These are phyloP conservation scores for Panicum hallii DNA, from an alignment of 202 grass and related monocot genomes.

Conservation along the genomic window DNA sequence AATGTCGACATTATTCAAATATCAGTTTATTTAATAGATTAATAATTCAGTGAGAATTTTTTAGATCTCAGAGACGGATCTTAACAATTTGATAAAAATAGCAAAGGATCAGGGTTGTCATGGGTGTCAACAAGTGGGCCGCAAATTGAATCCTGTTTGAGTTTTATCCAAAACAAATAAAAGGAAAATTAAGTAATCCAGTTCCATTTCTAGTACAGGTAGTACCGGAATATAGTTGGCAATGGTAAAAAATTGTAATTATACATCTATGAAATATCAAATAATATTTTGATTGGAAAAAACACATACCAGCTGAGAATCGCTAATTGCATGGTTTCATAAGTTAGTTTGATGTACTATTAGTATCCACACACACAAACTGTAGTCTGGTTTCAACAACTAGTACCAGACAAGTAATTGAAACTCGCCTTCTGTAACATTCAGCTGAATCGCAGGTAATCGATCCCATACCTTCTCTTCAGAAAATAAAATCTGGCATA, in stretches of 20 bases:
- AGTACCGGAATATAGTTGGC: neutral
- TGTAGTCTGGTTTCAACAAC: neutral
- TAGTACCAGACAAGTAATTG: neutral
- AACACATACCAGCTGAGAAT: neutral
- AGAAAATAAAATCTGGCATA: neutral
- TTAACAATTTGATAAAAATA: constrained; percentile 16
- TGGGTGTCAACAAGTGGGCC: neutral
- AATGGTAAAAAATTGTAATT: neutral
- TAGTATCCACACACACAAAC: neutral
- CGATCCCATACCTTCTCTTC: neutral
- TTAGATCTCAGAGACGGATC: neutral
- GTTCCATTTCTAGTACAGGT: constrained; percentile 15
- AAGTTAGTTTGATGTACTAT: neutral
- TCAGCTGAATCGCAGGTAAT: neutral
- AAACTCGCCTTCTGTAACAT: neutral
- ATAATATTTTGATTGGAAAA: constrained; percentile 28
- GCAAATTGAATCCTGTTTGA: neutral
- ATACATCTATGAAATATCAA: neutral
- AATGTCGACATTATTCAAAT: neutral
- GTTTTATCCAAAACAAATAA: constrained; percentile 13
- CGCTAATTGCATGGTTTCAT: neutral
- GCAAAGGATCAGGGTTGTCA: neutral
- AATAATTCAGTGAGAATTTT: constrained; percentile 11
- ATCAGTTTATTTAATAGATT: constrained; percentile 5
- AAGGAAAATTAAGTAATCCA: constrained; percentile 18